These are phyloP conservation scores for Crucibulum laeve DNA, from an alignment of 768 basidiomycete species.

Conservation along the genomic window DNA sequence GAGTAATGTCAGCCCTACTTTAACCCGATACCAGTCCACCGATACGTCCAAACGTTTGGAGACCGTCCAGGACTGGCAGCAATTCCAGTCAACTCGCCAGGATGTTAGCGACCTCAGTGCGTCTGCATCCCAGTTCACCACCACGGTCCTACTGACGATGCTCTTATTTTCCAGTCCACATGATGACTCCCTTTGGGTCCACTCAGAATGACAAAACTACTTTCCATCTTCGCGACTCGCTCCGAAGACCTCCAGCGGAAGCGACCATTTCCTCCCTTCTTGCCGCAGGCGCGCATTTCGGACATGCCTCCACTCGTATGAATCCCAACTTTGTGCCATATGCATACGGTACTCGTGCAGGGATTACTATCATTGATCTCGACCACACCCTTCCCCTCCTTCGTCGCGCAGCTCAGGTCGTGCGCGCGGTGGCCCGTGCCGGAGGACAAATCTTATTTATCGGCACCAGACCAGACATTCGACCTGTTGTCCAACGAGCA, in stretches of 20 bases:
- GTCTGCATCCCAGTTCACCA: slow-evolving; percentile 11
- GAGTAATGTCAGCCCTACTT: slow-evolving; percentile 7
- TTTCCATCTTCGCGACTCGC: slow-evolving; percentile 68
- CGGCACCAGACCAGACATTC: slow-evolving; percentile 79
- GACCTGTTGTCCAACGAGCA: slow-evolving; percentile 70
- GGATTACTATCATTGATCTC: slow-evolving; percentile 90
- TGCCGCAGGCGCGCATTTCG: slow-evolving; percentile 91
- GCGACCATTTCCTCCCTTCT: slow-evolving; percentile 86
- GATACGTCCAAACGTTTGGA: slow-evolving; percentile 25
- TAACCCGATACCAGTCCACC: slow-evolving; percentile 22
- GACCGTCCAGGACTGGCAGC: slow-evolving; percentile 59
- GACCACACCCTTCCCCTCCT: slow-evolving; percentile 91
- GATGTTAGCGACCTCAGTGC: slow-evolving; percentile 53
- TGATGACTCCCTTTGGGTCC: slow-evolving; percentile 73
- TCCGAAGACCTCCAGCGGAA: slow-evolving; percentile 64
- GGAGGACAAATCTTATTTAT: slow-evolving; percentile 89
- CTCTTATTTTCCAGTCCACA: slow-evolving; percentile 41
- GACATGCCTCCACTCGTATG: slow-evolving; percentile 80
- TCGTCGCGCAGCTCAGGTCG: slow-evolving; percentile 84
- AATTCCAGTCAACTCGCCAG: slow-evolving; percentile 56
- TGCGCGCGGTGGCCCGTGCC: slow-evolving; percentile 72
- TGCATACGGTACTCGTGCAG: slow-evolving; percentile 87
- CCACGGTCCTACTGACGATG: background rate
- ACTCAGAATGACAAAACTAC: slow-evolving; percentile 62
- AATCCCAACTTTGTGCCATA: slow-evolving; percentile 90